phyloP scores from a whole-genome alignment of 2,329 filamentous ascomycete species.

The Teratosphaeriaceae sp. region DNA sequence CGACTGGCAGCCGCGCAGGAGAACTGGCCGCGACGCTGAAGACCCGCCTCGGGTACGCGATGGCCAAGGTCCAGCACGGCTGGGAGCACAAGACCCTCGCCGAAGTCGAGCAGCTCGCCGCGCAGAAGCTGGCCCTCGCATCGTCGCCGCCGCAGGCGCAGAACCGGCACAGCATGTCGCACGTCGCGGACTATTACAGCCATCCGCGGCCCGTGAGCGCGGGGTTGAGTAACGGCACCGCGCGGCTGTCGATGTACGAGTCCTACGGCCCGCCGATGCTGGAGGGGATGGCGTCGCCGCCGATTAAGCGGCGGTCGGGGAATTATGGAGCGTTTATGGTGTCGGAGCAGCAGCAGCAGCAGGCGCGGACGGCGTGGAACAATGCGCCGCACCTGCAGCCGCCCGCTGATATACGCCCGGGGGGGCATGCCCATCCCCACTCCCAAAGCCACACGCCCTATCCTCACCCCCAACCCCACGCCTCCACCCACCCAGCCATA shows the following conservation, averaged over 20 bases:
- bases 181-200: constrained; percentile 20
- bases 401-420: constrained; percentile 25
- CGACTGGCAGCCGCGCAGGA: constrained; percentile 63
- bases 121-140: constrained; percentile 57
- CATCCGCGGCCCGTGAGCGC: constrained; percentile 21
- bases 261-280: constrained; percentile 11
- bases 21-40: constrained; percentile 80
- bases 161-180: constrained; percentile 20
- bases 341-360: constrained; percentile 8
- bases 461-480: constrained; percentile 4
- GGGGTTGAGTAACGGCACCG: constrained; percentile 22
- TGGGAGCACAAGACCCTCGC: constrained; percentile 75
- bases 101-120: constrained; percentile 69
- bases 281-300: constrained; percentile 19
- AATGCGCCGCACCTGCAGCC: constrained; percentile 19
- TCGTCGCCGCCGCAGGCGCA: no score
- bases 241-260: constrained; percentile 23
- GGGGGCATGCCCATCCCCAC: not conserved
- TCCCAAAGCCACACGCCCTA: not conserved
- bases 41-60: constrained; percentile 82
- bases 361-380: constrained; percentile 2
- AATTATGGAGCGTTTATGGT: constrained; percentile 15
- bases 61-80: constrained; percentile 86
- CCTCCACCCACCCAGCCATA: no score
- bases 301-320: constrained; percentile 28